Percentiles rank a stretch among this genome's conserved stretches.
Conservation (phyloP, 2,329 filamentous ascomycete species). For the Colletotrichum sp. region DNA sequence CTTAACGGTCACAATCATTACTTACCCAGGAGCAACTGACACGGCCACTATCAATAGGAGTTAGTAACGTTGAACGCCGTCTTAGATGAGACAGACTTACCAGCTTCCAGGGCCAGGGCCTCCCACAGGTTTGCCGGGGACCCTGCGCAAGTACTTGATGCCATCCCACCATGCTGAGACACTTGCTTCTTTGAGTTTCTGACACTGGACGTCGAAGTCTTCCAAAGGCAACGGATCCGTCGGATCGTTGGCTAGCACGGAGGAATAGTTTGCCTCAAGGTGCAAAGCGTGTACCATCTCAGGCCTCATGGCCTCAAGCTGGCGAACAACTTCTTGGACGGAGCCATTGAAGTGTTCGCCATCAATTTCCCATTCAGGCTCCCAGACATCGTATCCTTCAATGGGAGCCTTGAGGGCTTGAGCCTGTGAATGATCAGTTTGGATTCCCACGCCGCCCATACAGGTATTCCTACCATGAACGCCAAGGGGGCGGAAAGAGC, state of each 20-base stretch:
- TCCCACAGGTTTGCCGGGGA: not conserved
- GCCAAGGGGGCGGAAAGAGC: not conserved
- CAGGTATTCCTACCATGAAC: not conserved
- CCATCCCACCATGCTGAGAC: not conserved
- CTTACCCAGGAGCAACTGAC: not conserved
- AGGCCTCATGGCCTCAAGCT: not conserved
- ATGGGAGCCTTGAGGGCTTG: not conserved
- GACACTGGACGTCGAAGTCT: not conserved
- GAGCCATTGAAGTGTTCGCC: not conserved
- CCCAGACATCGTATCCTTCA: not conserved
- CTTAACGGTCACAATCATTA: not conserved
- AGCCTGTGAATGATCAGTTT: not conserved
- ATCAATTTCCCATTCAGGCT: constrained; percentile 21
- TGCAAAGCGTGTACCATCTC: not conserved
- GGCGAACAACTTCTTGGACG: not conserved
- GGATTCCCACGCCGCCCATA: accelerated
- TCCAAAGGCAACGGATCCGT: not conserved
- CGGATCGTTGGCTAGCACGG: not conserved
- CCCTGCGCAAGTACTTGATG: not conserved
- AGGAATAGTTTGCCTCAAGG: not conserved
- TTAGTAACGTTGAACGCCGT: not conserved
- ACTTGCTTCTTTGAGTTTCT: not conserved
- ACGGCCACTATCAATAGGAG: not conserved
- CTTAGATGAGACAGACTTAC: not conserved
- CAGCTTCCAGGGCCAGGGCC: not conserved